Evolutionary conservation across 306 rosid species (phyloP), one percentile per base, ranked within the genome.

Genomic region (Malus orientalis): DNA sequence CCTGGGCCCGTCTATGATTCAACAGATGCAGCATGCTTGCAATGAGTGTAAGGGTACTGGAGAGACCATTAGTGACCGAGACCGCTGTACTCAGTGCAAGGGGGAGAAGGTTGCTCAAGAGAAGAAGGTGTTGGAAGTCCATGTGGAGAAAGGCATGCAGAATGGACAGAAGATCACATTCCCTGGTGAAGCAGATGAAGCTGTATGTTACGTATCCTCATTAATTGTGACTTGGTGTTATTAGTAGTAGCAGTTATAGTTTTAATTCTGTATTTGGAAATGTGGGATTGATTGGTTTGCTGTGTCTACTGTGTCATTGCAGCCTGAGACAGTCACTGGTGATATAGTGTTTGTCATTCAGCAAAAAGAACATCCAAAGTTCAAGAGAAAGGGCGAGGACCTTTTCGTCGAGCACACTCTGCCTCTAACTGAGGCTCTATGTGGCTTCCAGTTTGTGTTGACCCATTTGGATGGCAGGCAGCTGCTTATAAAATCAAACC

Each of bases 31-130:
- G 69, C 96, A 91, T 69, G 83, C 92, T 78, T 91, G 98, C 86
- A 89, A 91, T 74, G 95, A 93, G 30, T 93, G 98, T 33, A 93
- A 91, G 88, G 98, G 98, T 15, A 93, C 93, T 30, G 98, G 97
- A 70, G 97, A 93, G 83, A 85, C 88, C 1, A 93, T 93, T 69
- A 81, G 3, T 49, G 98, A 93, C 53, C 88, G 71, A 74, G 98
- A 93, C 76, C 86, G 97, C 12, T 93, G 96, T 78, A 45, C 84
- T 0, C 89, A 79, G 67, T 93, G 98, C 91, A 93, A 93, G 71
- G 97, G 97, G 5, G 96, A 91, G 71, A 93, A 93, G 82, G 93
- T 91, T 51, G 91, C 82, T 27, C 96, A 87, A 20, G 96, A 88
- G 74, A 93, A 93, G 89, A 93, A 93, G 81, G 93, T 91, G 0